Percentiles rank a stretch among this genome's conserved stretches.
These are phyloP conservation scores for Boletus huronensis DNA, from an alignment of 768 basidiomycete genomes.

Conservation along the genomic window DNA sequence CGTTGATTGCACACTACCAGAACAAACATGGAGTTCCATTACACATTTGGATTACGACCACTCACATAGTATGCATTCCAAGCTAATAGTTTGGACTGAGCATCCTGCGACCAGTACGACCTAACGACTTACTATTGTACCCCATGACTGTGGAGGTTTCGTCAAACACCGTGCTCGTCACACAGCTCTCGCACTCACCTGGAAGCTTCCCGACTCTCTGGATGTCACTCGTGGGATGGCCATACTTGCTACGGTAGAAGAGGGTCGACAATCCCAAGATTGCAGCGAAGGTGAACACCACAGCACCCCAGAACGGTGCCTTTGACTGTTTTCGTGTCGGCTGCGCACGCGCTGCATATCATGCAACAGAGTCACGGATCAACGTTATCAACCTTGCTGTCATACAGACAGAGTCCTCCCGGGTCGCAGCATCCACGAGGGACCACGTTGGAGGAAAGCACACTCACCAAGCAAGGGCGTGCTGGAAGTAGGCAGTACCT, in stretches of 20 bases:
- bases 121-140: conserved; percentile 51
- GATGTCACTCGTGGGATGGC: neutral
- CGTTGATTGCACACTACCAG: conserved; percentile 55
- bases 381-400: conserved; percentile 1
- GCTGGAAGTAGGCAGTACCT: neutral
- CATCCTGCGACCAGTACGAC: conserved; percentile 1
- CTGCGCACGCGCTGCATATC: neutral
- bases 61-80: conserved; percentile 69
- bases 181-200: conserved; percentile 21
- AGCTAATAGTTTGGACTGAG: conserved; percentile 35
- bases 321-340: conserved; percentile 1
- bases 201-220: conserved; percentile 35
- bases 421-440: neutral
- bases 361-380: neutral
- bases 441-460: neutral
- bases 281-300: conserved; percentile 19
- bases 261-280: conserved; percentile 16
- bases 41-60: neutral
- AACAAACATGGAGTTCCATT: neutral
- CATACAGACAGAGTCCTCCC: neutral
- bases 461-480: conserved; percentile 23
- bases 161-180: neutral
- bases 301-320: conserved; percentile 2
- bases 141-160: conserved; percentile 45
- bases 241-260: conserved; percentile 11